Conservation (phyloP, 225 moss, liverwort and hornwort genomes). For the Bryum argenteum region DNA sequence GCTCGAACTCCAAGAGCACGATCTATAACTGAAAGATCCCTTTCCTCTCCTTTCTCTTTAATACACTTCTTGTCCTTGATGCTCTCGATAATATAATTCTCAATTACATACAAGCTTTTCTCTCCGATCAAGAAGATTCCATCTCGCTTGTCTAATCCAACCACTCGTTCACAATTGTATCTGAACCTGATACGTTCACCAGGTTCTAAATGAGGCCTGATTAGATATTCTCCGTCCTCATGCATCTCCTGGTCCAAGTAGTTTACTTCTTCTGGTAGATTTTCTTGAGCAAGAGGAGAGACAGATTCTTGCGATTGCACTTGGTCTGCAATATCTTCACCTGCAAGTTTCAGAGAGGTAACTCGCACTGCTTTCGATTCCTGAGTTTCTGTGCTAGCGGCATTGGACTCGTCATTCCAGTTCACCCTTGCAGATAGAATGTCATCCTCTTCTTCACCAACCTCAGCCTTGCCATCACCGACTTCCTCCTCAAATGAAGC, state of each 20-base stretch:
- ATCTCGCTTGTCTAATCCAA: slow-evolving; percentile 90
- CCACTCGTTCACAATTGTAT: slow-evolving; percentile 92
- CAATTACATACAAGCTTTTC: slow-evolving; percentile 83
- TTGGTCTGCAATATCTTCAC: slow-evolving; percentile 45
- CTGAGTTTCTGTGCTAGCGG: slow-evolving; percentile 20
- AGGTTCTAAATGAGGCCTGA: slow-evolving; percentile 84
- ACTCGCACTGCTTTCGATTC: slow-evolving; percentile 35
- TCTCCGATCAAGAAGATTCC: slow-evolving; percentile 93
- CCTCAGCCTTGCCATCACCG: slow-evolving; percentile 46
- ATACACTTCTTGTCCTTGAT: slow-evolving; percentile 83
- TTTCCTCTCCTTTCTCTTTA: slow-evolving; percentile 81
- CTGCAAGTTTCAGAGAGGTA: slow-evolving; percentile 38
- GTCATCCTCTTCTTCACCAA: slow-evolving; percentile 58
- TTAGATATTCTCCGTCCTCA: slow-evolving; percentile 89
- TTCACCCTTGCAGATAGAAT: slow-evolving; percentile 39
- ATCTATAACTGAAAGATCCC: slow-evolving; percentile 81
- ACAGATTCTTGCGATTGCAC: slow-evolving; percentile 43
- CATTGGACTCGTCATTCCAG: slow-evolving; percentile 53
- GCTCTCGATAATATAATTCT: slow-evolving; percentile 82
- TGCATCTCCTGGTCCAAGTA: slow-evolving; percentile 71
- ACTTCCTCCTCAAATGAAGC: slow-evolving; percentile 56
- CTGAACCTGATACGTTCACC: slow-evolving; percentile 80
- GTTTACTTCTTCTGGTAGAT: slow-evolving; percentile 59
- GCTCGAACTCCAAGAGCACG: slow-evolving; percentile 82
- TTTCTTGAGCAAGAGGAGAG: slow-evolving; percentile 40